A percentile compares a stretch with the other conserved stretches of the same genome.
These are phyloP conservation scores for Chernovozyma aurita DNA, from an alignment of 1,139 yeast genomes.

Conservation along the genomic window DNA sequence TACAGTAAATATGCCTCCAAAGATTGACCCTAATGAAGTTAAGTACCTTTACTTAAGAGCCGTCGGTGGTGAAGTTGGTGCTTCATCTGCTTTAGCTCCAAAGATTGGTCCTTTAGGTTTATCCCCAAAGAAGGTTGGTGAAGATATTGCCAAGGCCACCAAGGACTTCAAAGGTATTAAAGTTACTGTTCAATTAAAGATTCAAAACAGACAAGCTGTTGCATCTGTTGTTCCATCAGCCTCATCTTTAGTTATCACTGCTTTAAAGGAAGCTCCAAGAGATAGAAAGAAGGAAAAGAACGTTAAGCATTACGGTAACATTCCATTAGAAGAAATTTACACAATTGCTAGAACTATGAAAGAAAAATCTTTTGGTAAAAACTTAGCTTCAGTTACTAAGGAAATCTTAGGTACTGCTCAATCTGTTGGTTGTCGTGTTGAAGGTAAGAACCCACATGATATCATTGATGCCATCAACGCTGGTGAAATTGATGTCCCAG, in stretches of 20 bases:
- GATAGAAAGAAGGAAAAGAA: constrained; percentile 99
- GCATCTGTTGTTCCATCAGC: constrained; percentile 99
- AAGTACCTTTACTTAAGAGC: constrained; percentile 99
- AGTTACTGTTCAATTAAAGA: constrained; percentile 97
- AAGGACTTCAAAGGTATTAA: constrained; percentile 98
- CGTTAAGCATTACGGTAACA: constrained; percentile 99
- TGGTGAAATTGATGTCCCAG: constrained; percentile 97
- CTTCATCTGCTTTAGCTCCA: constrained; percentile 99
- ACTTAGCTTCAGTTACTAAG: constrained; percentile 92
- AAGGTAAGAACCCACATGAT: constrained; percentile 99
- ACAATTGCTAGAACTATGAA: constrained; percentile 98
- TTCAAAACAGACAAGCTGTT: constrained; percentile 99
- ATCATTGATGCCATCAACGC: constrained; percentile 96
- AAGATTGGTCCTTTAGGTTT: constrained; percentile 99
- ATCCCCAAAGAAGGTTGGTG: constrained; percentile 99
- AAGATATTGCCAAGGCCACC: constrained; percentile 99
- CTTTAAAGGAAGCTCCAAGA: constrained; percentile 99
- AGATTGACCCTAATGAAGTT: constrained; percentile 98
- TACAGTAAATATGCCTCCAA: constrained; percentile 74
- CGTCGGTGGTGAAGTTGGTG: constrained; percentile 99
- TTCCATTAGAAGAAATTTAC: constrained; percentile 92
- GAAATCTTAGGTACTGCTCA: constrained; percentile 99
- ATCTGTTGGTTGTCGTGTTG: constrained; percentile 98
- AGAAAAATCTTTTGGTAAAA: constrained; percentile 97
- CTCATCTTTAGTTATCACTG: constrained; percentile 97